phyloP scores from a whole-genome alignment of 352 stramenopile species.

The Globisporangium iwayamae region DNA sequence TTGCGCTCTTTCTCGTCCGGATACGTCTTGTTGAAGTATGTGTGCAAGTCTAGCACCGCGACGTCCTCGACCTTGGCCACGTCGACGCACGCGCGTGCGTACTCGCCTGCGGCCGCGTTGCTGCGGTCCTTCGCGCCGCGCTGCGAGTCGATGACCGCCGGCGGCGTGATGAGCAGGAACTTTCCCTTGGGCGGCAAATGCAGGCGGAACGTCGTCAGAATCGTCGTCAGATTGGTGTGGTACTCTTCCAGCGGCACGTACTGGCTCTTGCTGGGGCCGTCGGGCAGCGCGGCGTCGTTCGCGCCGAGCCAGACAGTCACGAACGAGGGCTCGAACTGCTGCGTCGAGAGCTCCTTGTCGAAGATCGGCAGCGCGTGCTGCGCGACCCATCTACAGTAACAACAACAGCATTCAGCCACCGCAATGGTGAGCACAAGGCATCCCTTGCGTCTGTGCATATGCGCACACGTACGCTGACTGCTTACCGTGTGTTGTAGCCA shows the following conservation, averaged over 20 bases:
- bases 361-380: slow-evolving; percentile 38
- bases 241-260: slow-evolving; percentile 48
- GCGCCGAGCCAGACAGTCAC: slow-evolving; percentile 57
- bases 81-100: slow-evolving; percentile 37
- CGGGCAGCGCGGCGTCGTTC: slow-evolving; percentile 47
- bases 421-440: not conserved
- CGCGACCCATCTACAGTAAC: slow-evolving; percentile 29
- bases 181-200: slow-evolving; percentile 21
- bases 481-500: slow-evolving; percentile 40
- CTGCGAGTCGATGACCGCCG: slow-evolving; percentile 31
- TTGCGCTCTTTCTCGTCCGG: slow-evolving; percentile 20
- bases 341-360: slow-evolving; percentile 27
- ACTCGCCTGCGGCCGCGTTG: slow-evolving; percentile 30
- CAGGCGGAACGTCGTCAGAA: slow-evolving; percentile 21
- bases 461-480: not conserved
- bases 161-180: slow-evolving; percentile 46
- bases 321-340: slow-evolving; percentile 28
- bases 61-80: slow-evolving; percentile 22
- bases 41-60: slow-evolving; percentile 37
- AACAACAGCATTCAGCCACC: not conserved
- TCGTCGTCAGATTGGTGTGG: slow-evolving; percentile 30
- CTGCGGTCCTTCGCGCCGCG: slow-evolving; percentile 33
- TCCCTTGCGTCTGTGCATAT: not conserved
- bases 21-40: slow-evolving; percentile 36
- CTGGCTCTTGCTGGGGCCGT: slow-evolving; percentile 27